Evolutionary conservation across 345 rosid genomes (phyloP), one percentile per base, ranked within the genome.

Genomic region (Kandelia obovata): DNA sequence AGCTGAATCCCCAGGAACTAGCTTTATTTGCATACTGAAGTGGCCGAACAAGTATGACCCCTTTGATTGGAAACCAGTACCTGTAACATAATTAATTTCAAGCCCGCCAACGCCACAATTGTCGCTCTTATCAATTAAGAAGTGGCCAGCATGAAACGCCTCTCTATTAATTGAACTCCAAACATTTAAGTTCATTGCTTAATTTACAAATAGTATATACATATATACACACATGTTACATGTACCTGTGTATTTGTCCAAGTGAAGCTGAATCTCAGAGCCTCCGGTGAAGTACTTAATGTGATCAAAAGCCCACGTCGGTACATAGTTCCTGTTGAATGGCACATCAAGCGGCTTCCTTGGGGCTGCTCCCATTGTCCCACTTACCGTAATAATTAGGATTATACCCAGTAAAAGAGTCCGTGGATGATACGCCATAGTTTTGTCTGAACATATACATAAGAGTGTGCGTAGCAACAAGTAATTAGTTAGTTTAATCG

Each of bases 221-320:
- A 28, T 28, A 28, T 28, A 28, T 1, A 28, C 15, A 19, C 21
- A 16, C 2, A 10, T 6, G 26, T 6, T 27, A 32, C 7, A 17
- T 10, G 16, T 65, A 89, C 97, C 93, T 7, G 97, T 88, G 87
- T 89, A 87, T 53, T 89, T 92, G 68, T 92, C 96, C 6, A 92
- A 80, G 56, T 59, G 55, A 49, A 92, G 98, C 71, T 87, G 84
- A 53, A 92, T 88, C 70, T 89, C 81, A 51, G 83, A 82, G 21
- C 96, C 94, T 37, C 92, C 92, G 21, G 80, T 87, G 84, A 75
- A 76, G 82, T 89, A 88, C 79, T 87, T 89, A 65, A 92, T 92
- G 83, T 92, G 98, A 77, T 92, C 98, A 71, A 88, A 89, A 72
- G 96, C 94, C 94, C 98, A 92, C 16, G 96, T 89, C 17, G 96